Evolutionary conservation across 768 basidiomycete genomes (phyloP), one percentile per base, ranked within the genome.

Genomic region (Amanita fuliginea): DNA sequence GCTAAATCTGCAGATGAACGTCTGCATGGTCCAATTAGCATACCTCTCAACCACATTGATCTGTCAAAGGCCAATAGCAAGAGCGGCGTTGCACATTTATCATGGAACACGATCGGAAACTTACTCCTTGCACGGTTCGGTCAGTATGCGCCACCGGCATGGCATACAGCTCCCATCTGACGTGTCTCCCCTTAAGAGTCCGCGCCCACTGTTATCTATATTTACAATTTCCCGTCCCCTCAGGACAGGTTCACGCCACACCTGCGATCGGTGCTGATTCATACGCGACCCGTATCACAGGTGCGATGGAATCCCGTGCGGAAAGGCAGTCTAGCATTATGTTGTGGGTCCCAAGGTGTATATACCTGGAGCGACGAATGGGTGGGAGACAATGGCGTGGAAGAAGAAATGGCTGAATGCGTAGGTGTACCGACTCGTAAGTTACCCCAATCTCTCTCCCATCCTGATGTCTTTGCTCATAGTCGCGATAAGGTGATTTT

Each of bases 351-450:
- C 43, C 75, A 76, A 49, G 79, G 82, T 47, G 60, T 88, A 19
- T 87, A 84, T 62, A 77, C 73, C 6, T 92, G 88, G 88, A 87
- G 83, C 54, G 86, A 88, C 53, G 87, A 90, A 57, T 88, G 84
- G 85, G 64, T 79, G 13, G 73, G 71, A 24, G 79, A 79, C 40
- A 69, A 64, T 4, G 75, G 72, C 3, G 68, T 67, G 16, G 75
- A 75, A 39, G 81, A 79, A 58, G 90, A 91, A 58, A 83, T 91
- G 66, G 89, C 90, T 2, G 93, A 95, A 63, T 94, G 90, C 57
- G 78, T 94, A 30, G 88, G 88, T 6, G 78, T 96, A 3, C 93
- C 93, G 30, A 77, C 84, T n/a, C 78, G 87, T 86, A 60, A 66
- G 88, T 77, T 24, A 48, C 54, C 51, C 13, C 6, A 1, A n/a